Percentiles rank a stretch among this genome's conserved stretches.
phyloP scores from a whole-genome alignment of 2,329 filamentous ascomycete species.

The Monosporascus sp. region DNA sequence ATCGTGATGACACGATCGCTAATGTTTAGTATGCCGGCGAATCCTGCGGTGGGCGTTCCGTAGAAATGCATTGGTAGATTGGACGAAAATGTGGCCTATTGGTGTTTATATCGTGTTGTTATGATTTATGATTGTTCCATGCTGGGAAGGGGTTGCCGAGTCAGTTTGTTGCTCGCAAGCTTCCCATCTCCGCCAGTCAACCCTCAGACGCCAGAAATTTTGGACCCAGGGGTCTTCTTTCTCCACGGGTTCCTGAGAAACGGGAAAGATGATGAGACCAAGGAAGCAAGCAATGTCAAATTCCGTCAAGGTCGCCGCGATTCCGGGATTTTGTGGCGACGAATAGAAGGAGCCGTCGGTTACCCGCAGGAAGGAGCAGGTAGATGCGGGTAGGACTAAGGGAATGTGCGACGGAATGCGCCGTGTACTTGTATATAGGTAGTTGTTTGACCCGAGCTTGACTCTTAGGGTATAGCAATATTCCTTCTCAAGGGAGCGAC shows the following conservation, averaged over 20 bases:
- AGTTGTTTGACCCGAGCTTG: no score
- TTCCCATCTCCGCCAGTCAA: background rate
- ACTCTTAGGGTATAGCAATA: no score
- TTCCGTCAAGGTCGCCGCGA: background rate
- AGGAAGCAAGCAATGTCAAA: background rate
- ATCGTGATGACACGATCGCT: slow-evolving; percentile 15
- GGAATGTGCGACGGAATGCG: background rate
- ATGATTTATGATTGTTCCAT: background rate
- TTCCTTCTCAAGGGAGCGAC: no score
- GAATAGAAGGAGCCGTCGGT: background rate
- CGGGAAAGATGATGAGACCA: background rate
- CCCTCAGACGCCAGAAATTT: background rate
- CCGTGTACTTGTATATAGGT: no score
- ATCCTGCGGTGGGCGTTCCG: slow-evolving; percentile 8
- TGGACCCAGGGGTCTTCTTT: background rate
- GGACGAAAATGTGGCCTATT: slow-evolving; percentile 7
- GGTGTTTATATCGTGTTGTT: background rate
- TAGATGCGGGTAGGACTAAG: no score
- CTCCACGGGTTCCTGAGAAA: background rate
- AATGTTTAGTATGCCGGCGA: slow-evolving; percentile 17
- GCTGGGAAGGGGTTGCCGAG: background rate
- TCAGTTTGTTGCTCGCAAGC: background rate
- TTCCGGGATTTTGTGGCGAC: background rate
- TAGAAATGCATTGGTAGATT: slow-evolving; percentile 12
- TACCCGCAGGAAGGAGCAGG: background rate